A percentile compares a stretch with the other conserved stretches of the same genome.
Conservation (phyloP, 2,329 filamentous ascomycete genomes). For the Aspergillus sp. region DNA sequence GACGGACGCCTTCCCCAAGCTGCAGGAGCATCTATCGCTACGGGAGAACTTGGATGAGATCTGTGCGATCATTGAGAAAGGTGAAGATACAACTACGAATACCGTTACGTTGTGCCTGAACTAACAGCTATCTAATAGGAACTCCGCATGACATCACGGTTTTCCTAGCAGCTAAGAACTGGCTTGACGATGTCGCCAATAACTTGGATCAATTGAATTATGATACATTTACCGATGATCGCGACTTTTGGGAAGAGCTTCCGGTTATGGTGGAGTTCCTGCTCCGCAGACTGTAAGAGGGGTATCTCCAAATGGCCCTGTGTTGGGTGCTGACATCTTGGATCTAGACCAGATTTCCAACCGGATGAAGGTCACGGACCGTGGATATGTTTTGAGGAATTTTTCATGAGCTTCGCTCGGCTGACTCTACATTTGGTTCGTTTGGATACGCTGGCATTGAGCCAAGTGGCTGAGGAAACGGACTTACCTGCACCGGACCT, state of each 20-base stretch:
- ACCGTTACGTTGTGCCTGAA: conserved; percentile 2
- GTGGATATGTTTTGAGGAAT: conserved; percentile 33
- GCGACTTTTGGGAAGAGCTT: conserved; percentile 41
- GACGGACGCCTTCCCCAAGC: conserved; percentile 32
- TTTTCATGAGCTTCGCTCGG: conserved; percentile 34
- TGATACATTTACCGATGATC: conserved; percentile 32
- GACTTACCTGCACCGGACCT: conserved; percentile 23
- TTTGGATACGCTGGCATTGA: conserved; percentile 33
- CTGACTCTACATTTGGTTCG: conserved; percentile 36
- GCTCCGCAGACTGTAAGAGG: conserved; percentile 33
- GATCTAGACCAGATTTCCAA: conserved; percentile 24
- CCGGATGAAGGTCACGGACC: conserved; percentile 23
- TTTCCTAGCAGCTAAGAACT: conserved; percentile 34
- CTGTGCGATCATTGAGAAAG: conserved; percentile 29
- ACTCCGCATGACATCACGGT: conserved; percentile 23
- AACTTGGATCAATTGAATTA: conserved; percentile 28
- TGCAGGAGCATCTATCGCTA: conserved; percentile 19
- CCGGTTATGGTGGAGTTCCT: conserved; percentile 35
- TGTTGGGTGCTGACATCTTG: conserved; percentile 4
- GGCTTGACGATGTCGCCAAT: conserved; percentile 35
- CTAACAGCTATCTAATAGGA: conserved; percentile 15
- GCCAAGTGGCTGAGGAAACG: conserved; percentile 19
- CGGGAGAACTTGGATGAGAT: conserved; percentile 31
- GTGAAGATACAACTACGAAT: conserved; percentile 17
- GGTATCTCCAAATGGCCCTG: not conserved